These are phyloP conservation scores for Ophiostoma perfectum DNA, from an alignment of 2,329 filamentous ascomycete genomes.

Conservation along the genomic window DNA sequence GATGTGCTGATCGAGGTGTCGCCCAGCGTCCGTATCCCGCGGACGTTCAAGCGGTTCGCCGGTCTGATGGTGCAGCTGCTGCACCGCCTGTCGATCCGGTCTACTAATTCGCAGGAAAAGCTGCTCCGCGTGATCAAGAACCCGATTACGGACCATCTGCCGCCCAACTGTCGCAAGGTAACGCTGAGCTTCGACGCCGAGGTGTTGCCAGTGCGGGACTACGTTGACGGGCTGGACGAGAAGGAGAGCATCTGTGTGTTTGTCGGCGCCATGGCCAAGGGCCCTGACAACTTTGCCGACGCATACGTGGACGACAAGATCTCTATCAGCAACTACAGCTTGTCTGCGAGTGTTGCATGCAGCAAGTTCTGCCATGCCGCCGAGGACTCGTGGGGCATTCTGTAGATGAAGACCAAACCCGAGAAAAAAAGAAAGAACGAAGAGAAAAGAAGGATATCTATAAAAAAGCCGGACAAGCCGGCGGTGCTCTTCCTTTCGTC, in stretches of 20 bases:
- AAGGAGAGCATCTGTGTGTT: slow-evolving; percentile 97
- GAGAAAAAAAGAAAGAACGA: background rate
- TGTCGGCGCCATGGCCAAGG: slow-evolving; percentile 97
- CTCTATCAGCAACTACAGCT: slow-evolving; percentile 94
- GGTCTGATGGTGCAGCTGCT: slow-evolving; percentile 98
- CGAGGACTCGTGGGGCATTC: slow-evolving; percentile 91
- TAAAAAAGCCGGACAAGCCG: background rate
- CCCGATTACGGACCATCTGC: slow-evolving; percentile 93
- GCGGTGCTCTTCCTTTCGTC: background rate
- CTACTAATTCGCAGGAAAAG: slow-evolving; percentile 95
- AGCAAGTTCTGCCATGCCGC: slow-evolving; percentile 99
- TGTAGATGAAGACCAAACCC: slow-evolving; percentile 46
- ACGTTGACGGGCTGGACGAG: slow-evolving; percentile 69
- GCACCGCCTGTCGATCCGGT: slow-evolving; percentile 91
- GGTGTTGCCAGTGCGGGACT: slow-evolving; percentile 81
- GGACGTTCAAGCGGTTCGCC: slow-evolving; percentile 98
- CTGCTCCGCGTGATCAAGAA: slow-evolving; percentile 96
- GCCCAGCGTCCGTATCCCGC: slow-evolving; percentile 93
- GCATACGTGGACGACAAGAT: slow-evolving; percentile 94
- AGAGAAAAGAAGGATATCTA: background rate
- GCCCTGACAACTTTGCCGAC: slow-evolving; percentile 91
- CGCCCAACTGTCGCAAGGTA: slow-evolving; percentile 95
- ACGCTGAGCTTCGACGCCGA: slow-evolving; percentile 91
- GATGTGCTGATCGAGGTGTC: slow-evolving; percentile 97
- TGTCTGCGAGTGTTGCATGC: slow-evolving; percentile 95